These are phyloP conservation scores for Triadica sebifera DNA, from an alignment of 345 rosid genomes.

Conservation along the genomic window DNA sequence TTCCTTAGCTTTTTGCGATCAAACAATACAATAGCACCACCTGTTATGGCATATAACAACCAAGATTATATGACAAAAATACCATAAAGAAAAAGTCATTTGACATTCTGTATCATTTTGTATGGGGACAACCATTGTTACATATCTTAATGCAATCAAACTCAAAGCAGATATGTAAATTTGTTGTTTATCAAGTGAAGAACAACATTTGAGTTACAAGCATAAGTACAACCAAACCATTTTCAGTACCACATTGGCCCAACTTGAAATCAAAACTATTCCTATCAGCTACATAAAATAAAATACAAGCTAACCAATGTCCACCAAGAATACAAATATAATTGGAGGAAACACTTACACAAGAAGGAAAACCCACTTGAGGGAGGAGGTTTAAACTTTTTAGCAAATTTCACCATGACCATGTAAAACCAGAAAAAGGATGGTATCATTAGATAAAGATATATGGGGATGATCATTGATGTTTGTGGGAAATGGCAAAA, in stretches of 20 bases:
- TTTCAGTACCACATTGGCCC: background rate
- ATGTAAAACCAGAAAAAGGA: background rate
- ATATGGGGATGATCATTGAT: background rate
- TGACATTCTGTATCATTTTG: background rate
- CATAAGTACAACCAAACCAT: background rate
- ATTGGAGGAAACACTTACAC: background rate
- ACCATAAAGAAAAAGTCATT: background rate
- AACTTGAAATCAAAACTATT: background rate
- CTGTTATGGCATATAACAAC: constrained; percentile 41
- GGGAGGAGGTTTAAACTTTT: background rate
- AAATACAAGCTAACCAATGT: background rate
- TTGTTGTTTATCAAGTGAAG: background rate
- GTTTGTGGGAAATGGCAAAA: background rate
- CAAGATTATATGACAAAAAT: background rate
- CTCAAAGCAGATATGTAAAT: background rate
- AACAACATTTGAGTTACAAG: background rate
- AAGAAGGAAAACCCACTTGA: background rate
- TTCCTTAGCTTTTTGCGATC: constrained; percentile 97
- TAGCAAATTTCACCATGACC: too few relatives aligned
- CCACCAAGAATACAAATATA: background rate
- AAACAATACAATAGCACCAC: constrained; percentile 72
- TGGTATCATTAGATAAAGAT: background rate
- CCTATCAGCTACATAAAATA: background rate
- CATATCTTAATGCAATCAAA: background rate
- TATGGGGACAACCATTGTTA: background rate